Evolutionary conservation across 2,329 filamentous ascomycete genomes (phyloP), one percentile per base, ranked within the genome.

Genomic region (Colletotrichum lindemuthianum): DNA sequence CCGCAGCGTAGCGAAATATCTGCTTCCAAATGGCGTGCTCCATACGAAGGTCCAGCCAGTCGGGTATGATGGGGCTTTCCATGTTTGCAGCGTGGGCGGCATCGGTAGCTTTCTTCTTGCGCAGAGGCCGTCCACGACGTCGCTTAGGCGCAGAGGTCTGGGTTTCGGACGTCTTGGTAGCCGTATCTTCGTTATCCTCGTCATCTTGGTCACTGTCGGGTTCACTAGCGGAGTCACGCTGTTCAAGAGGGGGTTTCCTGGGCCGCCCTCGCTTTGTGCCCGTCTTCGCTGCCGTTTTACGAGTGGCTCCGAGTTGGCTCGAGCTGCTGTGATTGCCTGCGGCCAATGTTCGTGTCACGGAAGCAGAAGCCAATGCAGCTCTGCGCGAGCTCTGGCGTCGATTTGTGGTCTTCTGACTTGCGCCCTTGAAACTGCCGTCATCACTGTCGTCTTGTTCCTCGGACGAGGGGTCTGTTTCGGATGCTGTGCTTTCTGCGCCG

Each of bases 11-110:
- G 50, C 85, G 78, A 72, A 96, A 92, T 43, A 96, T 87, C 59
- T 88, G 84, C 32, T 88, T 78, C 68, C 93, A 87, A 13, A 92
- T 83, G 49, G 88, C 84, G 69, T 93, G 92, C 1, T 90, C 88
- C 24, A 93, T 73, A 37, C 74, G 72, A 2, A 76, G 81, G 24
- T 80, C 82, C 61, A 82, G 79, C 86, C 86, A 91, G 43, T 83
- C 77, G 12, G 85, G 85, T 51, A 86, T 83, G 70, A 63, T 24
- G 15, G 43, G 15, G n/a, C 24, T 43, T 3, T 60, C 13, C 12
- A 12, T 15, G 4, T 57, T 49, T n/a, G 45, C 16, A 9, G 24
- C 8, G 8, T 48, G 11, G 13, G 32, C 9, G 6, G 24, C 8
- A 10, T 48, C n/a, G 13, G 32, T 8, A 4, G 12, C 13, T 11